Evolutionary conservation across 2,329 filamentous ascomycete species (phyloP), one percentile per base, ranked within the genome.

Genomic region (Orbilia blumenaviensis): DNA sequence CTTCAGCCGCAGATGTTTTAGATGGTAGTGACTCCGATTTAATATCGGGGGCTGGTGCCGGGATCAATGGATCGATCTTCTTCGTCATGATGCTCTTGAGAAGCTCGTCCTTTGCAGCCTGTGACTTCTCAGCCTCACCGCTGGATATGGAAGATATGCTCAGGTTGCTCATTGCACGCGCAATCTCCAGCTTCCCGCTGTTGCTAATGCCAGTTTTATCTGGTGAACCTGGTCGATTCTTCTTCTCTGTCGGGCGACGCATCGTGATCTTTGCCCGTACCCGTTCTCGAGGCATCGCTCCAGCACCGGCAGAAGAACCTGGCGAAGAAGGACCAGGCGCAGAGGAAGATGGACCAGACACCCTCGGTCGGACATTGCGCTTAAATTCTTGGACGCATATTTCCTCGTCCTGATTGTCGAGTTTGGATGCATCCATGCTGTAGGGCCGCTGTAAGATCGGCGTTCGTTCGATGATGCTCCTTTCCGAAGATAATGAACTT

Each of bases 91-190:
- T 76, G 23, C 62, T 67, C 58, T 76, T 76, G 29, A 76, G 42
- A 9, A 76, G 34, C 48, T 76, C 72, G 18, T 69, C 72, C 34
- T 76, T 76, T 1, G 72, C 72, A 9, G 72, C 72, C 32, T 76
- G 72, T 4, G 63, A 63, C 60, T 76, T 68, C 42, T 68, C 64
- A 25, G 72, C 72, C n/a, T 76, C 72, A 5, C 64, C 64, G 23
- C 72, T 76, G 16, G 72, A 76, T 27, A 76, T 76, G 1, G 72
- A 63, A 0, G 72, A 76, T n/a, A 76, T 56, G 50, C 32, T 76
- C 29, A 76, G 23, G 36, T 14, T 66, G 23, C 72, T 63, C 64
- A 76, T 76, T 10, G 72, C 64, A 23, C 64, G 29, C 18, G 72
- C 34, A 16, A 76, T 61, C 10, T 76, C 72, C 8, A 42, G 21